Evolutionary conservation across 2,329 filamentous ascomycete species (phyloP), one percentile per base, ranked within the genome.

Genomic region (Colletotrichum sp.): DNA sequence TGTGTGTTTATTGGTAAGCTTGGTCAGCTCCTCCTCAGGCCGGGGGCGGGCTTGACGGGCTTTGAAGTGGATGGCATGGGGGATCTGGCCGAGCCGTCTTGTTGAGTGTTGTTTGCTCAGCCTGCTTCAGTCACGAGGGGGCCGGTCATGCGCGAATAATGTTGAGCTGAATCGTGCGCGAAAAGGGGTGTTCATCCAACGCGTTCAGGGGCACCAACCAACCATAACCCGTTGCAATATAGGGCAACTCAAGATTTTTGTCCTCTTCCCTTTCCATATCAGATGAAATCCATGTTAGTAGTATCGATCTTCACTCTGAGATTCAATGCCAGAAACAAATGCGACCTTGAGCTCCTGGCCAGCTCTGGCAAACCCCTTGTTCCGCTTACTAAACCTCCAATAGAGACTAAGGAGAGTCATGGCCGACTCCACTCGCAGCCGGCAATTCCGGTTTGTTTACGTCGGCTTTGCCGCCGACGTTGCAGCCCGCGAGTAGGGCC

Each of bases 401-500:
- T 62, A 30, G 26, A 32, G 59, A 34, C 26, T 52, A 5, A 49
- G 65, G 34, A 10, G 55, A 68, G 55, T 64, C 21, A 64, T 18
- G 30, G 3, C 9, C 16, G 7, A 52, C 72, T 62, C 72, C 67
- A 71, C 67, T 3, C n/a, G 1, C 2, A 34, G 1, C 60, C 72
- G 72, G 72, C n/a, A 75, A 65, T 65, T 66, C 72, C 72, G 72
- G 34, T 15, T 44, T 66, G 49, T 70, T 66, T 49, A 71, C 32
- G 26, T 60, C 67, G 72, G 72, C 59, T 75, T 71, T 64, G 32
- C 67, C 72, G 67, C 39, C 59, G 21, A 65, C 26, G 60, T 71
- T 34, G 49, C 67, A 60, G 30, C 32, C 4, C 32, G 13, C 16
- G 34, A 74, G 12, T 65, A 66, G 72, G 72, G 36, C 72, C 72